Base-by-base conservation (phyloP, 352 stramenopile species). In the Globisporangium camurandrum region DNA sequence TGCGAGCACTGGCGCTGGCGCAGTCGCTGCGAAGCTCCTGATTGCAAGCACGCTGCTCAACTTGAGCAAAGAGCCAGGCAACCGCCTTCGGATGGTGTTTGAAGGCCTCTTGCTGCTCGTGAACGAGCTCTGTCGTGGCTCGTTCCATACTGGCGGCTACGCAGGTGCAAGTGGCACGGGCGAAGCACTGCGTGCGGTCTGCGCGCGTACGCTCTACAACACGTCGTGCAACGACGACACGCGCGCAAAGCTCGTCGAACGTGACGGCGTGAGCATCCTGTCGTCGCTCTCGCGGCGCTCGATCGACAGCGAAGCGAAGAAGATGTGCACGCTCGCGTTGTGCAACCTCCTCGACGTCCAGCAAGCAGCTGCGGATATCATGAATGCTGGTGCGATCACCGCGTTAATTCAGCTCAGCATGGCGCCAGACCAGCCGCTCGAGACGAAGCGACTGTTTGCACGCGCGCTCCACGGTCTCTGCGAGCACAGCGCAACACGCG, bases 321-420 rank as follows among this genome's bases (percentile, higher is more conserved):
- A 85, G 46, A 84, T 93, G 75, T 87, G 74, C 50, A 93, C 78
- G 0, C 50, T 93, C 4, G 71, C 81, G 7, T 42, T 93, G 9
- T 93, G 78, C 40, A 93, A 90, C 46, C 48, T 93, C 43, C 54
- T 93, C 4, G 85, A 66, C 43, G 81, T 90, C 5, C 72, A 86
- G 12, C 79, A 88, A 44, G 77, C 76, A 16, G 75, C 76, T 5
- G 61, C 74, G 0, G 75, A 88, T 23, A 88, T 90, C 44, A 66
- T 88, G 43, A 67, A 66, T 10, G 67, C 74, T 12, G 81, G 81
- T 7, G 81, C 78, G 1, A 79, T 90, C 26, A 71, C 67, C 1
- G 71, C 77, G 20, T 53, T 90, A 2, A 75, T 90, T 38, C 53
- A 81, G 28, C 53, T 93, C 1, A 84, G 78, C 44, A 70, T 77